Evolutionary conservation across 2,329 filamentous ascomycete species (phyloP).

Genomic region (Juglanconis oblonga): DNA sequence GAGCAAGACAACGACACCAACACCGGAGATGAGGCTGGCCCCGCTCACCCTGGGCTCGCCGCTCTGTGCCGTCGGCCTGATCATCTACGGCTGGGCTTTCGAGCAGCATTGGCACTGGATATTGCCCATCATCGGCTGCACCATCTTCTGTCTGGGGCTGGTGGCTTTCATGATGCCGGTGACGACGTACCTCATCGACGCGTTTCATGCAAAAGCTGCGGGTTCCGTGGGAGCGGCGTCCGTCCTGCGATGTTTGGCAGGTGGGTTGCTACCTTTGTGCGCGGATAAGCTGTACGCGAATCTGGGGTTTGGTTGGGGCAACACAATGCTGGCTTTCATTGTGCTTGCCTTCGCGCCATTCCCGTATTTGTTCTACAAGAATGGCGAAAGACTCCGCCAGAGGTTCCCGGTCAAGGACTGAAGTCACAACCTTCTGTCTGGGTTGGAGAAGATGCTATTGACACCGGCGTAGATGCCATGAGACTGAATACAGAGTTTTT

Average conservation of each 20-base stretch:
- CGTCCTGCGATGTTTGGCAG: conserved; percentile 1
- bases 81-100: conserved; percentile 11
- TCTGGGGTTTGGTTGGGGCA: conserved; percentile 3
- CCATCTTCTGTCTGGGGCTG: neutral
- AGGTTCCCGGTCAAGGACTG: neutral
- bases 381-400: neutral
- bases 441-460: neutral
- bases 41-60: neutral
- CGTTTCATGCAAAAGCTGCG: conserved; percentile 4
- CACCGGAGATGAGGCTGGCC: neutral
- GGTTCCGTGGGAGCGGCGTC: conserved; percentile 9
- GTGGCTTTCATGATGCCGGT: conserved; percentile 6
- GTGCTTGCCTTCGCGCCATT: neutral
- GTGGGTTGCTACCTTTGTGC: conserved; percentile 5
- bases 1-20: neutral
- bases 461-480: neutral
- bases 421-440: neutral
- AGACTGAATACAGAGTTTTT: no score
- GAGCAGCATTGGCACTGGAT: conserved; percentile 4
- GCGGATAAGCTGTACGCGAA: neutral
- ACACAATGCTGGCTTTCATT: conserved; percentile 4
- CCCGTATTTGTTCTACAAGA: neutral
- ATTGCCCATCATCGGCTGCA: conserved; percentile 4
- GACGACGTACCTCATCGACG: conserved; percentile 9
- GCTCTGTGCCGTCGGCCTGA: neutral